Evolutionary conservation across 805 yeast genomes (phyloP).

Genomic region (Priceomyces melissophilus): DNA sequence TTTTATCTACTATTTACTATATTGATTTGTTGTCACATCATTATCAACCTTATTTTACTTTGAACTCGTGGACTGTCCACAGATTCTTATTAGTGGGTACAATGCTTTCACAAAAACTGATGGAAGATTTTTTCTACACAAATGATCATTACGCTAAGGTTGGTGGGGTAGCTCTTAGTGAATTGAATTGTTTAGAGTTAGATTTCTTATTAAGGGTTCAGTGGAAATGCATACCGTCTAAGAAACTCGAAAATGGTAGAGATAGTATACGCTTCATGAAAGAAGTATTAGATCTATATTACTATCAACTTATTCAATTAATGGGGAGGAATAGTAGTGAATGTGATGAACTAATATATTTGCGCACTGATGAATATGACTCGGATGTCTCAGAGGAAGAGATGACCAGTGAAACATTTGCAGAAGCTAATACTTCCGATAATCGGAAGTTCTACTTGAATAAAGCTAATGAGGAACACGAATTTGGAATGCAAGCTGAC

Average conservation of each 20-base stretch:
- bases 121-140: slow-evolving; percentile 92
- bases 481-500: not conserved
- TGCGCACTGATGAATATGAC: slow-evolving; percentile 2
- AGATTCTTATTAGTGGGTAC: slow-evolving; percentile 88
- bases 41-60: slow-evolving; percentile 70
- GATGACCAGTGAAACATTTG: slow-evolving; percentile 10
- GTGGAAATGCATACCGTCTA: slow-evolving; percentile 52
- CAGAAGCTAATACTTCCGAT: slow-evolving; percentile 11
- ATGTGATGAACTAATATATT: slow-evolving; percentile 11
- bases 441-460: not conserved
- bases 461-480: slow-evolving; percentile 5
- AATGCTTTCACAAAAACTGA: slow-evolving; percentile 83
- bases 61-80: slow-evolving; percentile 91
- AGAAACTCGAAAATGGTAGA: slow-evolving; percentile 19
- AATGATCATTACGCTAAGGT: slow-evolving; percentile 93
- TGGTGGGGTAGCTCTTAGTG: slow-evolving; percentile 85
- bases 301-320: slow-evolving; percentile 35
- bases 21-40: slow-evolving; percentile 79
- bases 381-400: slow-evolving; percentile 6
- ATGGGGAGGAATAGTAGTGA: slow-evolving; percentile 33
- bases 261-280: slow-evolving; percentile 29
- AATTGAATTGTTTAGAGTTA: slow-evolving; percentile 80
- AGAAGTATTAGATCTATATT: slow-evolving; percentile 38
- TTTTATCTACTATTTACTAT: slow-evolving; percentile 81
- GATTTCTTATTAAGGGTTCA: slow-evolving; percentile 80